Conservation (phyloP, 768 basidiomycete species). For the Rhizopogon vulgaris region DNA sequence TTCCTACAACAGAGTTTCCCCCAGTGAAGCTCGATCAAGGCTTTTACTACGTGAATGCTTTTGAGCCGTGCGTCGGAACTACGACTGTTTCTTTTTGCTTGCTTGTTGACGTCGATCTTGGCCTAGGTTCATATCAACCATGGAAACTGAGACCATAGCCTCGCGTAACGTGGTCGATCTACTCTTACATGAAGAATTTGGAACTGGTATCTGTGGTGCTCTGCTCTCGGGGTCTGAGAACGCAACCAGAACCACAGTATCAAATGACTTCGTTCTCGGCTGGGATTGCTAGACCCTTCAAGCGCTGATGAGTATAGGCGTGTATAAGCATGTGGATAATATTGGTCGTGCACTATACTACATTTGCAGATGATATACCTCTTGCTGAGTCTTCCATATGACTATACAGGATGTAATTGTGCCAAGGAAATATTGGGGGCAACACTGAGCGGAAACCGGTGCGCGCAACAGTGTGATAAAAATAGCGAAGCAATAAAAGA, state of each 20-base stretch:
- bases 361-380: not conserved
- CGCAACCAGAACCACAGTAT: constrained; percentile 6
- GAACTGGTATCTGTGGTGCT: constrained; percentile 61
- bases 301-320: not conserved
- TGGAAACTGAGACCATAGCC: constrained; percentile 89
- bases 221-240: constrained; percentile 22
- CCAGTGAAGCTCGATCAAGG: constrained; percentile 73
- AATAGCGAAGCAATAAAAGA: no score
- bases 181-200: constrained; percentile 67
- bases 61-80: constrained; percentile 67
- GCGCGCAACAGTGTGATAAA: no score
- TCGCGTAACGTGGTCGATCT: constrained; percentile 81
- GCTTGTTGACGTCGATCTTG: not conserved
- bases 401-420: no score
- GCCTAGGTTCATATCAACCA: constrained; percentile 74
- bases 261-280: constrained; percentile 51
- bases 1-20: constrained; percentile 62
- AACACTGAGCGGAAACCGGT: no score
- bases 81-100: not conserved
- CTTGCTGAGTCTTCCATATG: no score
- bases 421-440: no score
- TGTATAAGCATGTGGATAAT: not conserved
- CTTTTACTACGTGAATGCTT: constrained; percentile 87
- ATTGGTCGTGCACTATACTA: not conserved
- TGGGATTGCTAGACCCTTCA: constrained; percentile 60